Conservation (phyloP, 2,329 filamentous ascomycete species). For the Trichoderma koningii region DNA sequence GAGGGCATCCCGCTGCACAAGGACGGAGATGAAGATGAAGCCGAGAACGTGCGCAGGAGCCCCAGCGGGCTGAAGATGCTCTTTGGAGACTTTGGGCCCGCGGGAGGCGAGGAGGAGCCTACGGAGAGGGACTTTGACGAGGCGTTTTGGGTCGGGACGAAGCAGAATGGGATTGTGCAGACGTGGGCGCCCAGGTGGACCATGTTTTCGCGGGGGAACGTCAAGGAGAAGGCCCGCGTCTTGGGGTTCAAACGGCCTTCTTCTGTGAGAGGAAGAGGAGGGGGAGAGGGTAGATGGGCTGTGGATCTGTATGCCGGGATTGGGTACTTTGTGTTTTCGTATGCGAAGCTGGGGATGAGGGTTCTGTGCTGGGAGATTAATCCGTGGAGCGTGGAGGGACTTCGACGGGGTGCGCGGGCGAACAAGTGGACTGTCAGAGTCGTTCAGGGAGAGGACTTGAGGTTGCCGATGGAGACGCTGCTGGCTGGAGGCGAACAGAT, state of each 20-base stretch:
- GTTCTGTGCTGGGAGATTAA: conserved; percentile 92
- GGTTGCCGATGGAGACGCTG: conserved; percentile 42
- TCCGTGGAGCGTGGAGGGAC: conserved; percentile 80
- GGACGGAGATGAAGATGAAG: conserved; percentile 31
- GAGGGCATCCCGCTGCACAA: conserved; percentile 59
- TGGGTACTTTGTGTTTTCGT: conserved; percentile 90
- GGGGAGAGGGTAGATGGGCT: conserved; percentile 48
- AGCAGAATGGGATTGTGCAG: conserved; percentile 79
- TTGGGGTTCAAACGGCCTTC: conserved; percentile 50
- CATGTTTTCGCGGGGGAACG: conserved; percentile 92
- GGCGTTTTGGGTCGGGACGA: conserved; percentile 78
- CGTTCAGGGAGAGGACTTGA: conserved; percentile 47
- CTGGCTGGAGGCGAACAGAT: conserved; percentile 55
- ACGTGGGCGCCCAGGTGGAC: conserved; percentile 87
- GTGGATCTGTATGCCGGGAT: conserved; percentile 91
- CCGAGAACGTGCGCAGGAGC: conserved; percentile 71
- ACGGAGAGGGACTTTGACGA: conserved; percentile 57
- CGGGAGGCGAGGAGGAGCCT: conserved; percentile 34
- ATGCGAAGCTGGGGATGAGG: conserved; percentile 68
- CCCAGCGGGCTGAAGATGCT: conserved; percentile 71
- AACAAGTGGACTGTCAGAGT: conserved; percentile 68
- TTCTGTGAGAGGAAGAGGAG: no score
- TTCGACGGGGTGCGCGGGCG: conserved; percentile 70
- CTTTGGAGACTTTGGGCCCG: conserved; percentile 71
- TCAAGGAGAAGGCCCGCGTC: conserved; percentile 82